phyloP scores from a whole-genome alignment of 163 green algal genomes.

The Scenedesmus sp. region DNA sequence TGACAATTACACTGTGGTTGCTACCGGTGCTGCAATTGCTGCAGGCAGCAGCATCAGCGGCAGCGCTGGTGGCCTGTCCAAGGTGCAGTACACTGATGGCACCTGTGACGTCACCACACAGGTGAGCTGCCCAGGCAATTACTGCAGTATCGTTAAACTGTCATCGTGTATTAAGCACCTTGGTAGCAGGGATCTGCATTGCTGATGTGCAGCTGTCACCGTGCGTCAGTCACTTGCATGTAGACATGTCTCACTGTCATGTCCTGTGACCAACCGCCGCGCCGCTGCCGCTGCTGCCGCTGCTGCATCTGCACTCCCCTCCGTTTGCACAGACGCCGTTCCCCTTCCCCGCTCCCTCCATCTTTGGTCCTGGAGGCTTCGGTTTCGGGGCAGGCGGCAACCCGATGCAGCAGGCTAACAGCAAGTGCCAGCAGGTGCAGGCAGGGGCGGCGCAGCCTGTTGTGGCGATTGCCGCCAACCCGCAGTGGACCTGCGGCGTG shows the following conservation, averaged over 20 bases:
- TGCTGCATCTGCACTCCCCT: neutral
- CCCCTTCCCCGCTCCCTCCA: slow-evolving; percentile 20
- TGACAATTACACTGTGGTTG: neutral
- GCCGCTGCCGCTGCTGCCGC: neutral
- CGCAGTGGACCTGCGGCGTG: slow-evolving; percentile 50
- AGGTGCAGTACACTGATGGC: slow-evolving; percentile 56
- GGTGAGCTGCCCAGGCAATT: neutral
- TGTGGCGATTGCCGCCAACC: slow-evolving; percentile 9
- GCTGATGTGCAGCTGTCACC: neutral
- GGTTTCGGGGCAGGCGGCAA: neutral
- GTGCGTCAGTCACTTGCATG: no score
- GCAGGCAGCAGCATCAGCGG: slow-evolving; percentile 57
- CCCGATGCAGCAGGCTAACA: neutral
- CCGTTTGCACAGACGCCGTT: neutral
- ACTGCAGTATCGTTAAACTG: no score
- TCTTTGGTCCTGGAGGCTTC: slow-evolving; percentile 45
- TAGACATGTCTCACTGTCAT: no score
- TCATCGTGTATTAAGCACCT: no score
- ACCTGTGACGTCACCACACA: slow-evolving; percentile 30
- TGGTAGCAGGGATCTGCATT: neutral
- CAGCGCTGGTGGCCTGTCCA: slow-evolving; percentile 52
- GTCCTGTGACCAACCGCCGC: neutral
- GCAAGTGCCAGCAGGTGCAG: slow-evolving; percentile 19
- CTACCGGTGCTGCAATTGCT: neutral
- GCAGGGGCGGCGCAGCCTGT: neutral